Evolutionary conservation across 1,284 basidiomycete species (phyloP).

Genomic region (Neolentinus lepideus): DNA sequence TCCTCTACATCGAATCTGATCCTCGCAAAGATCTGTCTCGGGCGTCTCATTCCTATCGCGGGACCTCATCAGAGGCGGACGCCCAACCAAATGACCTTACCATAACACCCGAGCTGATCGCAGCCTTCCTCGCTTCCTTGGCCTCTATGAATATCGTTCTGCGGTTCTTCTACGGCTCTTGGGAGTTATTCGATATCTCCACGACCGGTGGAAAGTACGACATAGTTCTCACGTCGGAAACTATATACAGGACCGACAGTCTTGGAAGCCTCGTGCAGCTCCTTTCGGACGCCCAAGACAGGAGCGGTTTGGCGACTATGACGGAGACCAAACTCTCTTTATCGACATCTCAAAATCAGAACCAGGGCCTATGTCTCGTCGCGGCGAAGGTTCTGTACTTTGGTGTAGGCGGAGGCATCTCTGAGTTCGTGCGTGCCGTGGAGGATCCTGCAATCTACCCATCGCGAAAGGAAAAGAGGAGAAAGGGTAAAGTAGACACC

Average conservation of each 20-base stretch:
- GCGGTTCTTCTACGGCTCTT: conserved; percentile 79
- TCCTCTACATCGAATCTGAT: not conserved
- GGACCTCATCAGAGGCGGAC: conserved; percentile 15
- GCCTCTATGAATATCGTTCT: conserved; percentile 47
- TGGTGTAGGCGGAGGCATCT: conserved; percentile 88
- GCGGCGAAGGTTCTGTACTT: conserved; percentile 94
- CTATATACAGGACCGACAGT: conserved; percentile 77
- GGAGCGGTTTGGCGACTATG: conserved; percentile 7
- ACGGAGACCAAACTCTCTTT: conserved; percentile 7
- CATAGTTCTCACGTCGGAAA: conserved; percentile 85
- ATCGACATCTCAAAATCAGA: not conserved
- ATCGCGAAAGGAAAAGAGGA: not conserved
- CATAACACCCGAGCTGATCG: conserved; percentile 55
- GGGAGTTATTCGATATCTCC: conserved; percentile 48
- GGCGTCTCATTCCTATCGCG: conserved; percentile 34
- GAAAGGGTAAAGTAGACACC: conserved; percentile 32
- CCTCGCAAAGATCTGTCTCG: conserved; percentile 38
- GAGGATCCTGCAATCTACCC: conserved; percentile 17
- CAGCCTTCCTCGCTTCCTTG: conserved; percentile 60
- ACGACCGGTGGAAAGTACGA: conserved; percentile 40
- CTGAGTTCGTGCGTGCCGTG: conserved; percentile 62
- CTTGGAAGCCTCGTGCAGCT: conserved; percentile 60
- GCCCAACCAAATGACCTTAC: conserved; percentile 44
- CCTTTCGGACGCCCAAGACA: conserved; percentile 30
- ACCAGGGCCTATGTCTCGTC: conserved; percentile 47